Evolutionary conservation across 225 moss, liverwort and hornwort species (phyloP).

Genomic region (Asterella californica): DNA sequence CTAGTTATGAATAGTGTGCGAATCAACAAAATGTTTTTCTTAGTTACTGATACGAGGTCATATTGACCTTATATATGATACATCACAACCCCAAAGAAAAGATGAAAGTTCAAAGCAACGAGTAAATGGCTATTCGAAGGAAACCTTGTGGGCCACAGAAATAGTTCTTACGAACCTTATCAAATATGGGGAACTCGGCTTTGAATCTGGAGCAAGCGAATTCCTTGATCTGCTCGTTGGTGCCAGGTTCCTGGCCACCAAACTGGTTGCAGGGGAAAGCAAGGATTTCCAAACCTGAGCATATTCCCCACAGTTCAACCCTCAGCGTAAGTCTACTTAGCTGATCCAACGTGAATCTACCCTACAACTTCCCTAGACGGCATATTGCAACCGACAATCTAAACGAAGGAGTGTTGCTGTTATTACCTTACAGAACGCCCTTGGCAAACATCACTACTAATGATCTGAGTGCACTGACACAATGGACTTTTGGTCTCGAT

Average conservation of each 20-base stretch:
- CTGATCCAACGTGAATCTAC: background rate
- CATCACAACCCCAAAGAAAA: background rate
- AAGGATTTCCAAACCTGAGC: slow-evolving; percentile 74
- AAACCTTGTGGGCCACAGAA: background rate
- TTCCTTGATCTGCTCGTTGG: slow-evolving; percentile 82
- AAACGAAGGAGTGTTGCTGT: too few species aligned
- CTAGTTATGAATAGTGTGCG: background rate
- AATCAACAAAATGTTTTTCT: background rate
- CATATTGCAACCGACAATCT: too few species aligned
- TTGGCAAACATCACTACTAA: background rate
- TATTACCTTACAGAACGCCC: too few species aligned
- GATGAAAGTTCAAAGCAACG: background rate
- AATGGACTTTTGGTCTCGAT: too few species aligned
- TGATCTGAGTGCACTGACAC: too few species aligned
- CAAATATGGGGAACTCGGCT: slow-evolving; percentile 88
- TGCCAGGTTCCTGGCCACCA: slow-evolving; percentile 85
- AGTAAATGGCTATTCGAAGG: background rate
- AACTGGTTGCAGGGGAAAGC: slow-evolving; percentile 98
- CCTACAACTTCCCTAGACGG: too few species aligned
- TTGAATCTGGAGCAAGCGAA: slow-evolving; percentile 86
- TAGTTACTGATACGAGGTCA: too few species aligned
- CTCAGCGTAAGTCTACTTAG: background rate
- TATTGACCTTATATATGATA: background rate
- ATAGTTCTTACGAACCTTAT: slow-evolving; percentile 52
- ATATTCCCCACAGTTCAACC: background rate